These are phyloP conservation scores for Alopecurus myosuroides DNA, from an alignment of 176 grass and related monocot species.

Conservation along the genomic window DNA sequence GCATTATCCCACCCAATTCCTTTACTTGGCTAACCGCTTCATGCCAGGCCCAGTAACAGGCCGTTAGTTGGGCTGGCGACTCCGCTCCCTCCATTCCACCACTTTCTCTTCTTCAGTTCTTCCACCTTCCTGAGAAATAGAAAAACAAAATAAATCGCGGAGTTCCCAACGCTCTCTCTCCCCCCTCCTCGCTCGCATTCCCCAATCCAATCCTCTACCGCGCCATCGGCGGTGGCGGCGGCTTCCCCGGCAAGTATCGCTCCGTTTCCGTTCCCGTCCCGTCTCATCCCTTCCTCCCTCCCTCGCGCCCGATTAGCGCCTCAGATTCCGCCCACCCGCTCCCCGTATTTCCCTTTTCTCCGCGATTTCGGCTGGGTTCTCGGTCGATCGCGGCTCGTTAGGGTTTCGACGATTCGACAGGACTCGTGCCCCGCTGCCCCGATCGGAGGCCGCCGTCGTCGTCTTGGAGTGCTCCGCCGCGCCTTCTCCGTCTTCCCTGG, in stretches of 20 bases:
- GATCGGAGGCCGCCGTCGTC: neutral
- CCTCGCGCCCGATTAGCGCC: neutral
- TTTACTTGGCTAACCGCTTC: neutral
- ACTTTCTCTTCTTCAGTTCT: neutral
- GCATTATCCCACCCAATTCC: too few relatives aligned
- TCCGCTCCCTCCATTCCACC: neutral
- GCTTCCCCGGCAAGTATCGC: neutral
- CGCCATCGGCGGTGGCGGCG: neutral
- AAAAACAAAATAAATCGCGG: slow-evolving; percentile 26
- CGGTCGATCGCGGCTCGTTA: neutral
- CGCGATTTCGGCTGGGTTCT: neutral
- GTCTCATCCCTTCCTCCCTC: neutral
- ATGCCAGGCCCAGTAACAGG: neutral
- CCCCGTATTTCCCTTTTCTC: neutral
- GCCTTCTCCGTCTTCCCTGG: neutral
- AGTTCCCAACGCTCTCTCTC: slow-evolving; percentile 19
- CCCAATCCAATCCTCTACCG: slow-evolving; percentile 4
- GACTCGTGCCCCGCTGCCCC: neutral
- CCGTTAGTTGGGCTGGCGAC: neutral
- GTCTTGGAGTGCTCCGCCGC: neutral
- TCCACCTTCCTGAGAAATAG: neutral
- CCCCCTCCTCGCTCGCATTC: neutral
- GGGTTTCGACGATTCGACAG: neutral
- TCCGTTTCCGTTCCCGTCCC: neutral
- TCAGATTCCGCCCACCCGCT: neutral